Conservation (phyloP, 2,329 filamentous ascomycete genomes). For the Mollisiaceae sp. region DNA sequence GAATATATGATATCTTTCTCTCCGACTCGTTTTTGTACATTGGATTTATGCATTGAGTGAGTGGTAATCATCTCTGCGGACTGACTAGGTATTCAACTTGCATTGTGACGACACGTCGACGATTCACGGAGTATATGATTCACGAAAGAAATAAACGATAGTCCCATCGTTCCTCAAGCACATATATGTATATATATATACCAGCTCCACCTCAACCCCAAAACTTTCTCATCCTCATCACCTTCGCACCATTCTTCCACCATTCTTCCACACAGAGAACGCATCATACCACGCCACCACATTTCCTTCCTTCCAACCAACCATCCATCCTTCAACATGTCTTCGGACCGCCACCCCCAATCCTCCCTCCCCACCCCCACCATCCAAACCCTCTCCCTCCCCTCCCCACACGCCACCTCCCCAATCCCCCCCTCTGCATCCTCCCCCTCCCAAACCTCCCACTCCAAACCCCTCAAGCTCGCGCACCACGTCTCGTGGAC, state of each 20-base stretch:
- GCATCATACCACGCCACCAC: no score
- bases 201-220: no score
- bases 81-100: no score
- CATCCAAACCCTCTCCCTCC: neutral
- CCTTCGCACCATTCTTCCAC: no score
- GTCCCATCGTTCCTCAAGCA: no score
- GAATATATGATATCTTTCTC: constrained; percentile 8
- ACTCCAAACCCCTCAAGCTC: neutral
- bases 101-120: no score
- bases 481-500: neutral
- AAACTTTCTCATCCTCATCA: no score
- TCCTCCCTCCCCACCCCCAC: neutral
- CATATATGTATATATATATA: no score
- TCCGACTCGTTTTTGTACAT: neutral
- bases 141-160: no score
- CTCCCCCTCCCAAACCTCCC: neutral
- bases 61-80: neutral
- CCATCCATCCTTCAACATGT: neutral
- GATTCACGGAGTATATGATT: no score
- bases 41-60: neutral
- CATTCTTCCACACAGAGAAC: no score
- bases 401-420: neutral
- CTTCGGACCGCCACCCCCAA: neutral
- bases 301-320: no score
- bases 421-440: neutral